Conservation (phyloP, 2,329 filamentous ascomycete genomes). For the Curvularia hawaiiensis region DNA sequence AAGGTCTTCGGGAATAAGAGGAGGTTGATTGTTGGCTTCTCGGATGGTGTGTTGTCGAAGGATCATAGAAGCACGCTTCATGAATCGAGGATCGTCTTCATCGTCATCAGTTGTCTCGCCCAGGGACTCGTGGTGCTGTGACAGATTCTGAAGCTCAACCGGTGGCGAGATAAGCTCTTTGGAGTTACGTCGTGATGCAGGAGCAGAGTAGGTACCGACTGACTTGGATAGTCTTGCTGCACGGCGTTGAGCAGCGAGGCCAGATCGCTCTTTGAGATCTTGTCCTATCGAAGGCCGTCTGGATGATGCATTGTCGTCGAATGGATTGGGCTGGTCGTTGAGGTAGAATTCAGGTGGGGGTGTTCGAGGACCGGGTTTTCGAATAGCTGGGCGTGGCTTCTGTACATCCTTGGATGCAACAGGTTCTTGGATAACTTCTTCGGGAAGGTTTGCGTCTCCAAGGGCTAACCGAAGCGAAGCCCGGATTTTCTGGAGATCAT, state of each 20-base stretch:
- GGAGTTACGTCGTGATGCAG: constrained; percentile 44
- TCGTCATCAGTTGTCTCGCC: constrained; percentile 31
- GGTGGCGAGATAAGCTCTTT: constrained; percentile 35
- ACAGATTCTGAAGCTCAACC: constrained; percentile 24
- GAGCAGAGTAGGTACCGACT: constrained; percentile 45
- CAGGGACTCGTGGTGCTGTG: constrained; percentile 24
- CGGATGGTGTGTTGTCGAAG: constrained; percentile 42
- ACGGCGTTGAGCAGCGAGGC: constrained; percentile 42
- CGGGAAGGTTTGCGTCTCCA: constrained; percentile 33
- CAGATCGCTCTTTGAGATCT: constrained; percentile 40
- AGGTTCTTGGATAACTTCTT: constrained; percentile 21
- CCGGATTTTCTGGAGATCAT: constrained; percentile 40
- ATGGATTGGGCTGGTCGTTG: constrained; percentile 43
- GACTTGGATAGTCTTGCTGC: constrained; percentile 43
- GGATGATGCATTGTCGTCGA: constrained; percentile 30
- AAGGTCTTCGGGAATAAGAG: constrained; percentile 34
- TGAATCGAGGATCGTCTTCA: constrained; percentile 39
- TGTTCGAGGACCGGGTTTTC: constrained; percentile 36
- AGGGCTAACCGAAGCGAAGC: constrained; percentile 45
- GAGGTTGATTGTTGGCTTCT: constrained; percentile 15
- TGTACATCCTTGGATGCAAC: constrained; percentile 31
- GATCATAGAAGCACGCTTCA: constrained; percentile 50
- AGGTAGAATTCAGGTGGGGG: constrained; percentile 42
- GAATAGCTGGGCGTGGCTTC: constrained; percentile 46
- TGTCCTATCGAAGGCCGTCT: constrained; percentile 15